Percentiles rank a stretch among this genome's conserved stretches.
phyloP scores from a whole-genome alignment of 2,329 filamentous ascomycete species.

The Ascochyta lentis region DNA sequence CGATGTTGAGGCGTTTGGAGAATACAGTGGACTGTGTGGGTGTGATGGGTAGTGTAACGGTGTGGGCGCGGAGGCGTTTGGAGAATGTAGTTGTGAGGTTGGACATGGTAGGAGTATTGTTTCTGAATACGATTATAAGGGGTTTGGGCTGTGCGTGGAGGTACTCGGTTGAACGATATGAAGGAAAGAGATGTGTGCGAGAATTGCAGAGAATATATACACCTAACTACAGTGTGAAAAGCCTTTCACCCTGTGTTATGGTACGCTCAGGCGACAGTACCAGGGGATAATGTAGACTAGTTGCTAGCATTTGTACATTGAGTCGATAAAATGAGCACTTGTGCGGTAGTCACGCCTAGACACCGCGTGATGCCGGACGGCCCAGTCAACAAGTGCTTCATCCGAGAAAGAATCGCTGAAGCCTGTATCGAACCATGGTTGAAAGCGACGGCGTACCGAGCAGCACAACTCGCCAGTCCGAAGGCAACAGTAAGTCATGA shows the following conservation, averaged over 20 bases:
- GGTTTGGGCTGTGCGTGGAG: not conserved
- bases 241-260: too few relatives aligned
- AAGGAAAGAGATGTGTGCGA: too few relatives aligned
- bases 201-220: too few relatives aligned
- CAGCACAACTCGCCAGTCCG: not conserved
- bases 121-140: not conserved
- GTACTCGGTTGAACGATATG: not conserved
- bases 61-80: not conserved
- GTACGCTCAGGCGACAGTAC: not conserved
- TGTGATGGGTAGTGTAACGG: not conserved
- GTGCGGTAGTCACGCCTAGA: not conserved
- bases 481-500: not conserved
- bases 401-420: too few relatives aligned
- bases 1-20: not conserved
- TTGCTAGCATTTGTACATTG: too few relatives aligned
- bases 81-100: not conserved
- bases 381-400: not conserved
- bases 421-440: constrained; percentile 1
- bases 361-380: not conserved
- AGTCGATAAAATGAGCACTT: too few relatives aligned
- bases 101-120: not conserved
- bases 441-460: not conserved
- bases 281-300: not conserved
- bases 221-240: too few relatives aligned
- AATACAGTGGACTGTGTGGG: not conserved